Percentiles rank a stretch among this genome's conserved stretches.
Conservation (phyloP, 2,329 filamentous ascomycete genomes). For the Reticulascus tulasneorum region DNA sequence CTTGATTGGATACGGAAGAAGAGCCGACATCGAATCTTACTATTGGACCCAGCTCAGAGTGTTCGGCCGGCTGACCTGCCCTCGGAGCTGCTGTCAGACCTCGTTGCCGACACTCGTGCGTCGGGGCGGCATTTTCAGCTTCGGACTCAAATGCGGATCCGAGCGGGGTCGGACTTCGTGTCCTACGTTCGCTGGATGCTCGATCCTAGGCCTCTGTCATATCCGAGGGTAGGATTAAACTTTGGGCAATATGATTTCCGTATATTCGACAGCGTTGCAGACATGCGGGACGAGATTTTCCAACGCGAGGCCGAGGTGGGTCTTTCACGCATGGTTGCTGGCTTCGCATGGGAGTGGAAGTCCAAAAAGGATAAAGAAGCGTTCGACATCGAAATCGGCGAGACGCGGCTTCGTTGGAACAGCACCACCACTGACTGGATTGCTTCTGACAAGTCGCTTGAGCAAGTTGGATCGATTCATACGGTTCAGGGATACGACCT, state of each 20-base stretch:
- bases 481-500: neutral
- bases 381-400: neutral
- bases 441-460: neutral
- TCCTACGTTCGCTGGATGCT: too few relatives aligned
- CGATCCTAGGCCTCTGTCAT: neutral
- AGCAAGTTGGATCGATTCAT: neutral
- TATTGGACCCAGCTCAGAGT: too few relatives aligned
- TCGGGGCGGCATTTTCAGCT: too few relatives aligned
- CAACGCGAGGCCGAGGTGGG: neutral
- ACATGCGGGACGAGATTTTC: neutral
- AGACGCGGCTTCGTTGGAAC: neutral
- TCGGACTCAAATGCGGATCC: too few relatives aligned
- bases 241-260: neutral
- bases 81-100: neutral
- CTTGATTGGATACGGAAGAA: too few relatives aligned
- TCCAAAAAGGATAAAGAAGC: neutral
- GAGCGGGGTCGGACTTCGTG: too few relatives aligned
- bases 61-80: neutral
- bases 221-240: neutral
- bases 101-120: too few relatives aligned
- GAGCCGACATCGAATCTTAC: too few relatives aligned
- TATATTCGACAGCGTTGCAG: neutral
- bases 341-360: neutral
- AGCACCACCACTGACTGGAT: neutral
- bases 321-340: neutral